Percentiles rank a stretch among this genome's conserved stretches.
phyloP scores from a whole-genome alignment of 2,329 filamentous ascomycete genomes.

The Mariannaea elegans region DNA sequence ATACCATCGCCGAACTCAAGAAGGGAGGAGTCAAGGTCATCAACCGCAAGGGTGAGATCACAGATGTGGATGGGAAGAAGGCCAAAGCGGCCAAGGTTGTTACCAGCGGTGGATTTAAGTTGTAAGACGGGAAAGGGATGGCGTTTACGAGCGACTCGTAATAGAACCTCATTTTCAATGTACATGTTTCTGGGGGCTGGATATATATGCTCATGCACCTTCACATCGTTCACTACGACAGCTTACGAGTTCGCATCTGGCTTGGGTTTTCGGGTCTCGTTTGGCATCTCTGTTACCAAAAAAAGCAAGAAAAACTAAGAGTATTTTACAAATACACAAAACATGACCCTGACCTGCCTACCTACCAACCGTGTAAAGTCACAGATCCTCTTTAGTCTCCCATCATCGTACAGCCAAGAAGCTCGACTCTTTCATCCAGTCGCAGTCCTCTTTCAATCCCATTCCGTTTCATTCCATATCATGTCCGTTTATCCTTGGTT shows the following conservation, averaged over 20 bases:
- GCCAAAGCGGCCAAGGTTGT: conserved; percentile 62
- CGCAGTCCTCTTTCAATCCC: conserved; percentile 5
- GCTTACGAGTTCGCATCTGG: not conserved
- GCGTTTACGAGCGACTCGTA: conserved; percentile 35
- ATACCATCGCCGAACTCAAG: conserved; percentile 73
- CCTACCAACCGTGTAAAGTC: not conserved
- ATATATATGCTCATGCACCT: not conserved
- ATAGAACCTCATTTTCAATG: conserved; percentile 26
- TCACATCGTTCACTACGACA: not conserved
- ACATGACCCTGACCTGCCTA: conserved; percentile 6
- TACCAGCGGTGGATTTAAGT: conserved; percentile 68
- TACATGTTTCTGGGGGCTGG: not conserved
- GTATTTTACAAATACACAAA: conserved; percentile 15
- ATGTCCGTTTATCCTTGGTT: conserved; percentile 1
- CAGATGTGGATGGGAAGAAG: conserved; percentile 84
- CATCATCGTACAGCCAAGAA: conserved; percentile 19
- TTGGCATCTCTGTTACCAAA: not conserved
- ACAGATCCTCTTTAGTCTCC: conserved; percentile 4
- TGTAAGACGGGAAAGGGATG: conserved; percentile 51
- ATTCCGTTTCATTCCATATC: conserved; percentile 6
- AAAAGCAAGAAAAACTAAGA: conserved; percentile 9
- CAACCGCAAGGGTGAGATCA: conserved; percentile 86
- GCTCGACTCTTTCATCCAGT: conserved; percentile 14
- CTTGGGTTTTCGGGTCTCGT: not conserved
- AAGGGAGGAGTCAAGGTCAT: conserved; percentile 92